Conservation (phyloP, 176 grass and related monocot species). For the Avena atlantica region DNA sequence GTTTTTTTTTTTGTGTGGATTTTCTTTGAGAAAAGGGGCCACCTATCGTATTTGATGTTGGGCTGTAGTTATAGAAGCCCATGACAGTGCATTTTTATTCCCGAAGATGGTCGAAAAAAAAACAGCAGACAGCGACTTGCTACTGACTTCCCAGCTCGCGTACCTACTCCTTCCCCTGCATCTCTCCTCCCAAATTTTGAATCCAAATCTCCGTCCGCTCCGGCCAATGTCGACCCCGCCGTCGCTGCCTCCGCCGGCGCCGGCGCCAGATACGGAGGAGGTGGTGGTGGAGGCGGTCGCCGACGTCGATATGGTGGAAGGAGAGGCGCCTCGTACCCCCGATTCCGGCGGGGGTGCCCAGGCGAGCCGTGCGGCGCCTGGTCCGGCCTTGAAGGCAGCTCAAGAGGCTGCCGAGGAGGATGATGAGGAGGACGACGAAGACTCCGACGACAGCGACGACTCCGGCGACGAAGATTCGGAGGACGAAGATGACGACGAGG, state of each 20-base stretch:
- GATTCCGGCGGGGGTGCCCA: not conserved
- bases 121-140: not conserved
- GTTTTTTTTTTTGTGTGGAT: no score
- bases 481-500: constrained; percentile 1
- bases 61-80: no score
- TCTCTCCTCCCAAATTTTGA: not conserved
- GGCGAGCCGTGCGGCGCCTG: not conserved
- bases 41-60: no score
- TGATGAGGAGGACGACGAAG: not conserved
- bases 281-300: not conserved
- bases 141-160: not conserved
- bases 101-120: not conserved
- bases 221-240: not conserved
- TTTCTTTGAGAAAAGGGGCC: no score
- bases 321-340: not conserved
- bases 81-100: not conserved
- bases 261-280: not conserved
- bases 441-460: not conserved
- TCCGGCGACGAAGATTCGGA: not conserved
- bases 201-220: not conserved
- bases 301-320: not conserved
- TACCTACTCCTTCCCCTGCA: not conserved
- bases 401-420: not conserved
- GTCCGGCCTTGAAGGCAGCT: not conserved
- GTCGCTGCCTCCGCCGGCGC: no score